A percentile compares a stretch with the other conserved stretches of the same genome.
Conservation (phyloP, 2,329 filamentous ascomycete species). For the Phaeosphaeriaceae sp. region DNA sequence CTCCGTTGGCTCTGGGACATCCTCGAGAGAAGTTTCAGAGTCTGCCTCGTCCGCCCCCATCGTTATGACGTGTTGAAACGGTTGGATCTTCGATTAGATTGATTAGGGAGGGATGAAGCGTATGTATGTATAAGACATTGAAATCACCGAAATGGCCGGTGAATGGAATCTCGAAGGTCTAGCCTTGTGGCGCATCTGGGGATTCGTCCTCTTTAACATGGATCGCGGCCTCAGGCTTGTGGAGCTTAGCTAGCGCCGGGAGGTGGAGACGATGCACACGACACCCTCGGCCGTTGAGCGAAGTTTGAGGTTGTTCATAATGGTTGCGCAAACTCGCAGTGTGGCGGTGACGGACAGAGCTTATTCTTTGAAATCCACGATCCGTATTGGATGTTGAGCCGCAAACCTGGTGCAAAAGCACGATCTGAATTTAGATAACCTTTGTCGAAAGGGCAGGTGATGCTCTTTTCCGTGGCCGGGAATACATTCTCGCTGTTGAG, state of each 20-base stretch:
- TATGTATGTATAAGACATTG: neutral
- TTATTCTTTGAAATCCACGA: neutral
- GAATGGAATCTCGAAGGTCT: neutral
- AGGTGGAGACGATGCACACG: slow-evolving; percentile 2
- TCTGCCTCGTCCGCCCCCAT: neutral
- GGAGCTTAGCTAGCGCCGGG: slow-evolving; percentile 10
- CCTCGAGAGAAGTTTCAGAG: slow-evolving; percentile 1
- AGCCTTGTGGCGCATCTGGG: slow-evolving; percentile 1
- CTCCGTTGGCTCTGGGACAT: neutral
- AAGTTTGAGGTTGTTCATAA: neutral
- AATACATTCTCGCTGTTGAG: neutral
- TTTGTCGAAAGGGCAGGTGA: neutral
- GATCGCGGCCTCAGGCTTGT: slow-evolving; percentile 9
- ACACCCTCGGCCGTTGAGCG: neutral
- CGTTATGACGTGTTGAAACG: neutral
- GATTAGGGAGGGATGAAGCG: neutral
- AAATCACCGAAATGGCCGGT: neutral
- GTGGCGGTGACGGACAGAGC: neutral
- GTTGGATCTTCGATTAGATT: neutral
- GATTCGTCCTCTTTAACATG: slow-evolving; percentile 2
- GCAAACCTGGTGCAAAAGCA: neutral
- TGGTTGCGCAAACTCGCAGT: neutral
- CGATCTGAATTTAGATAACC: neutral
- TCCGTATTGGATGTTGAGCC: neutral
- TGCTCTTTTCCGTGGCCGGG: neutral